phyloP scores from a whole-genome alignment of 2,329 filamentous ascomycete genomes.

The Fusarium caatingaense region DNA sequence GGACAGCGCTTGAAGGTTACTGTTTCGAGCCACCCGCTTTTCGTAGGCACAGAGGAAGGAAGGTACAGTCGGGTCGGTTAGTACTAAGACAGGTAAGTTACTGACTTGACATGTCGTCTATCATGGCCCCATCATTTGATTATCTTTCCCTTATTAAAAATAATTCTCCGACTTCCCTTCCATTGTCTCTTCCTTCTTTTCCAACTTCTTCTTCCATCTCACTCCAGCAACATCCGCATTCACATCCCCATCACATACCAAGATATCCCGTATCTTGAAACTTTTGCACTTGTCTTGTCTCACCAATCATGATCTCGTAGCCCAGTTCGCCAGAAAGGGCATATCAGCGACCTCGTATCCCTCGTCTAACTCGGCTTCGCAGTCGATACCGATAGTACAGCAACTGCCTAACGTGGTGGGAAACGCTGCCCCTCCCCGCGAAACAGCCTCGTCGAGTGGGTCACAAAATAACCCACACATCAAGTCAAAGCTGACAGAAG shows the following conservation, averaged over 20 bases:
- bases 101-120: neutral
- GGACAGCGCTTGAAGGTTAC: slow-evolving; percentile 18
- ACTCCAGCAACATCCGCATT: neutral
- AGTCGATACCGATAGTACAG: neutral
- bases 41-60: neutral
- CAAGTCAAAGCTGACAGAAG: neutral
- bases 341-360: slow-evolving; percentile 17
- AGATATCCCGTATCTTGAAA: slow-evolving; percentile 12
- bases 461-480: neutral
- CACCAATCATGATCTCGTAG: slow-evolving; percentile 34
- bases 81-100: neutral
- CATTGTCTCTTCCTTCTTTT: neutral
- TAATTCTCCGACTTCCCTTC: slow-evolving; percentile 11
- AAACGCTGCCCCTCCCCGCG: slow-evolving; percentile 33
- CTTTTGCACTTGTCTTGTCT: neutral
- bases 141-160: neutral
- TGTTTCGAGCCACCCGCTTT: slow-evolving; percentile 30
- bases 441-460: slow-evolving; percentile 40
- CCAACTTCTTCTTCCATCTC: slow-evolving; percentile 3
- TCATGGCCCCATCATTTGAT: slow-evolving; percentile 17
- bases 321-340: slow-evolving; percentile 18
- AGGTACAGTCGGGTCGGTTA: slow-evolving; percentile 1
- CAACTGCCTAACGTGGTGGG: neutral
- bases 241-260: slow-evolving; percentile 9
- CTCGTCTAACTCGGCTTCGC: neutral